Evolutionary conservation across 805 yeast species (phyloP).

Genomic region (Brettanomyces sp.): DNA sequence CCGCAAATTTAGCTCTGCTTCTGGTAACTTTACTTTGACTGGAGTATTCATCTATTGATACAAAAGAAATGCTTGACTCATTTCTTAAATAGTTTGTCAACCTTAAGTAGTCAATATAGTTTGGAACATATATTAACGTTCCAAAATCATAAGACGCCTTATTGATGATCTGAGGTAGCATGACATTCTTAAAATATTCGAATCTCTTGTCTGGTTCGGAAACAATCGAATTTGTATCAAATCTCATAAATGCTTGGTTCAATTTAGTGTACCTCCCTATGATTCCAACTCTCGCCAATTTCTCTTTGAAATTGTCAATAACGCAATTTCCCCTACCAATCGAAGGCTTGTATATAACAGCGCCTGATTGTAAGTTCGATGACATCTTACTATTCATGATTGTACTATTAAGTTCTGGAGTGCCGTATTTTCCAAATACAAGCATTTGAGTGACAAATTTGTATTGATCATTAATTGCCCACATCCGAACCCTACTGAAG

Average conservation of each 20-base stretch:
- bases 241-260: slow-evolving; percentile 63
- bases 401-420: slow-evolving; percentile 74
- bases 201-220: slow-evolving; percentile 79
- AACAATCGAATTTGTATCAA: slow-evolving; percentile 44
- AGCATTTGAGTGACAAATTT: slow-evolving; percentile 67
- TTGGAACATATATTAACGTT: slow-evolving; percentile 70
- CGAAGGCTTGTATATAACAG: slow-evolving; percentile 43
- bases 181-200: slow-evolving; percentile 64
- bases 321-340: slow-evolving; percentile 40
- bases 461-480: slow-evolving; percentile 82
- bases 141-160: slow-evolving; percentile 62
- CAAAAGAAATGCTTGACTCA: slow-evolving; percentile 56
- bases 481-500: slow-evolving; percentile 84
- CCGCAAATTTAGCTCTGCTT: slow-evolving; percentile 59
- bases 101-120: slow-evolving; percentile 78
- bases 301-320: slow-evolving; percentile 50
- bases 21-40: slow-evolving; percentile 61
- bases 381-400: slow-evolving; percentile 34
- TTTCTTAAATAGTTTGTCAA: slow-evolving; percentile 60
- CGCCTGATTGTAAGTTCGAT: slow-evolving; percentile 45
- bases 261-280: slow-evolving; percentile 35
- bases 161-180: slow-evolving; percentile 63
- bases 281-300: slow-evolving; percentile 20
- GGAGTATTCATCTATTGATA: slow-evolving; percentile 77
- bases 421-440: slow-evolving; percentile 61